phyloP scores from a whole-genome alignment of 768 basidiomycete genomes.

The Tephrocybe sp. region DNA sequence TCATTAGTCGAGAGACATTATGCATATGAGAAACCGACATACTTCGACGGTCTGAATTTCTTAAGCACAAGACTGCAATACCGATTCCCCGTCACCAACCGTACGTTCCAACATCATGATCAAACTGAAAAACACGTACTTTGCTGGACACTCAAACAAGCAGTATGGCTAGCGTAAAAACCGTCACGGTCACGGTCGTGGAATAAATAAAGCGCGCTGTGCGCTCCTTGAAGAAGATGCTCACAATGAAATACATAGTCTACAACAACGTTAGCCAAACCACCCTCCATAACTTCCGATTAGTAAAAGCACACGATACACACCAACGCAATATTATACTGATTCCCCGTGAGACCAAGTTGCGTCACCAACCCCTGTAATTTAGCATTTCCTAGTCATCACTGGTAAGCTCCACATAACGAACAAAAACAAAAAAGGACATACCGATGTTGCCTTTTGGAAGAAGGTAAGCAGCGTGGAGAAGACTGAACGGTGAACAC shows the following conservation, averaged over 20 bases:
- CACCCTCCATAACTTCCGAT: no score
- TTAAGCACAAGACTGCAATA: slow-evolving; percentile 52
- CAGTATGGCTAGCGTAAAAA: slow-evolving; percentile 45
- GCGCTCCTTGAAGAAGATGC: slow-evolving; percentile 16
- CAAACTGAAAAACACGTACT: slow-evolving; percentile 36
- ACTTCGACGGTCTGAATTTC: slow-evolving; percentile 62
- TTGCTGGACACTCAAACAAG: slow-evolving; percentile 67
- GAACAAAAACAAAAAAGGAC: slow-evolving; percentile 7
- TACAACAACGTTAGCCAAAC: slow-evolving; percentile 27
- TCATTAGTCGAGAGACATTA: slow-evolving; percentile 4
- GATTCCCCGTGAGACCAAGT: slow-evolving; percentile 52
- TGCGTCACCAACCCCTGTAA: slow-evolving; percentile 59
- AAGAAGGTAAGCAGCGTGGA: not conserved
- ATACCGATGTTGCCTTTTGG: slow-evolving; percentile 54
- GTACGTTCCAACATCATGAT: no score
- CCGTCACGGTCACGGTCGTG: not conserved
- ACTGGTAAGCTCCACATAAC: not conserved
- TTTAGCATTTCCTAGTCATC: slow-evolving; percentile 65
- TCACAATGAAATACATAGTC: slow-evolving; percentile 72
- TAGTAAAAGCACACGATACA: slow-evolving; percentile 9
- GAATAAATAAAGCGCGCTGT: not conserved
- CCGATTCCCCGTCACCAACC: not conserved
- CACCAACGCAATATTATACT: slow-evolving; percentile 68
- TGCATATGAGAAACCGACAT: slow-evolving; percentile 5
- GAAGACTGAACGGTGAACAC: not conserved